Conservation (phyloP, 2,329 filamentous ascomycete species). For the Calonectria leucothoes region DNA sequence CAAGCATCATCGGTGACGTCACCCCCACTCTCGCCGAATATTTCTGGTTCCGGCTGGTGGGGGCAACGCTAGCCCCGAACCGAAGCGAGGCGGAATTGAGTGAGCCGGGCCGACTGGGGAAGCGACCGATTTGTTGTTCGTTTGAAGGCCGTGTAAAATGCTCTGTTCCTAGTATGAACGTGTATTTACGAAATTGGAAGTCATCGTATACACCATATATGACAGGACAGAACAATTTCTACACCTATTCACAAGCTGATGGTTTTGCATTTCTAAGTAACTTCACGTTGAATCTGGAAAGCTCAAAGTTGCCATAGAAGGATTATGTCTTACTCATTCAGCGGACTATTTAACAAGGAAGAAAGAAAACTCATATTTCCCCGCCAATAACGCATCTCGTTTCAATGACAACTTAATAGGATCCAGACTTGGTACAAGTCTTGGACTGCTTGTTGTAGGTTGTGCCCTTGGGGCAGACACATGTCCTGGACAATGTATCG, state of each 20-base stretch:
- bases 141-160: background rate
- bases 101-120: background rate
- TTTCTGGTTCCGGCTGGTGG: background rate
- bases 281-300: too few relatives aligned
- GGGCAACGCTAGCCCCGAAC: background rate
- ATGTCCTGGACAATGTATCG: background rate
- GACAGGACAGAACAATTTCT: too few relatives aligned
- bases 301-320: too few relatives aligned
- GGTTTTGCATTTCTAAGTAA: too few relatives aligned
- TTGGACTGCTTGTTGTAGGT: background rate
- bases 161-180: background rate
- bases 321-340: too few relatives aligned
- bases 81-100: background rate
- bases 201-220: too few relatives aligned
- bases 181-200: too few relatives aligned
- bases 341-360: too few relatives aligned
- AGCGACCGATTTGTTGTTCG: background rate
- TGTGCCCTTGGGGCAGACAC: background rate
- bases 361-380: too few relatives aligned
- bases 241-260: too few relatives aligned
- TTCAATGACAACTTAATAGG: background rate
- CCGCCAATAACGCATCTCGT: too few relatives aligned
- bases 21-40: background rate
- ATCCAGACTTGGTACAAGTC: background rate
- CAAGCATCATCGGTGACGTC: too few relatives aligned